Evolutionary conservation across 2,329 filamentous ascomycete genomes (phyloP), one percentile per base, ranked within the genome.

Genomic region (Amesomyces nigricolor): DNA sequence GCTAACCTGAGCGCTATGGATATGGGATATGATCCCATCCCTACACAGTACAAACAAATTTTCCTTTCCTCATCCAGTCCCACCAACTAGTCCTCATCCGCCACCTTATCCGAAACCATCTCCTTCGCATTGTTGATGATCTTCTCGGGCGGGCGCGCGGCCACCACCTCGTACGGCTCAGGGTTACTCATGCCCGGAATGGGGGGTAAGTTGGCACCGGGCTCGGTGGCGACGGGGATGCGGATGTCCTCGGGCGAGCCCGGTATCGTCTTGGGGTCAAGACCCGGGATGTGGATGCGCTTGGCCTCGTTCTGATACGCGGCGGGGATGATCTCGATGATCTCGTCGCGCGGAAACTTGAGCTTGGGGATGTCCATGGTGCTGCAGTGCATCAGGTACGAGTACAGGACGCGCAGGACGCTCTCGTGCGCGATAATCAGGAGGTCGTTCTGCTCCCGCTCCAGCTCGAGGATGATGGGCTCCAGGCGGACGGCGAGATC

Each of bases 341-440:
- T 97, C 70, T 99, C 91, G 68, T 99, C 87, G 43, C 94, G 88
- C 4, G 94, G 94, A 66, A 99, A 99, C 62, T 90, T 88, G 59
- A 99, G 82, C 63, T 86, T 87, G 4, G 94, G 94, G 60, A 99
- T 99, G 67, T 95, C 91, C 71, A 87, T 88, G 8, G 95, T 91
- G 68, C 92, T 94, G 73, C 94, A 97, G 64, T 95, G 94, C 94
- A 99, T 99, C 39, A 99, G 78, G 71, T 99, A 99, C 22, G 91
- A 91, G 68, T 99, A 99, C 3, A 99, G 80, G 22, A 99, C 94
- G 43, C 94, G 88, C 46, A 99, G 80, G n/a, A 99, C 94, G 50
- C 90, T 95, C 71, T 99, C 94, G 70, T 99, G 94, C 0, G 94
- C 94, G 63, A 99, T 96, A 67, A 99, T 96, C 51, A 99, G 81